Conservation (phyloP, 78 protist species). For the Emiliania huxleyi region DNA sequence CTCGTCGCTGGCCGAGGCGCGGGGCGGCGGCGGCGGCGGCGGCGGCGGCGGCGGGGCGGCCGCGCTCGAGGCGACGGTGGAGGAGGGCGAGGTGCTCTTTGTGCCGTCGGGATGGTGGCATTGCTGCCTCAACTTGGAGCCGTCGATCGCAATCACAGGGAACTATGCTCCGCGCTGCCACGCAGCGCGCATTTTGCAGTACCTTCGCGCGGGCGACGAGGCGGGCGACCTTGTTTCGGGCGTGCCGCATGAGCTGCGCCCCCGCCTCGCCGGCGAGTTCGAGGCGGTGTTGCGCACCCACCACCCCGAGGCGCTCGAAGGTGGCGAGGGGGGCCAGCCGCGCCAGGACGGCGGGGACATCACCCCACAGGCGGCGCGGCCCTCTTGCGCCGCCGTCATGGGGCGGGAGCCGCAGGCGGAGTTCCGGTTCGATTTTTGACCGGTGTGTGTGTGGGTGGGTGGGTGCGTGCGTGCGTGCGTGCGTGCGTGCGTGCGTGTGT, state of each 20-base stretch:
- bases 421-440: too few species aligned
- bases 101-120: constrained; percentile 81
- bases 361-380: too few species aligned
- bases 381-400: too few species aligned
- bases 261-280: neutral
- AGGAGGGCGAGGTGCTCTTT: constrained; percentile 65
- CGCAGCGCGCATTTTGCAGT: neutral
- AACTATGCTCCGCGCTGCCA: constrained; percentile 36
- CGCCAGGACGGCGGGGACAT: too few species aligned
- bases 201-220: neutral
- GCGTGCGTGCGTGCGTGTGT: too few species aligned
- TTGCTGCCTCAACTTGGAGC: constrained; percentile 61
- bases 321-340: too few species aligned
- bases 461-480: too few species aligned
- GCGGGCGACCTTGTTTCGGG: neutral
- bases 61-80: constrained; percentile 3
- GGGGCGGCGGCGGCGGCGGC: neutral
- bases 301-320: too few species aligned
- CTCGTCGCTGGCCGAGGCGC: neutral
- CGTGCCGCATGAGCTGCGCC: neutral
- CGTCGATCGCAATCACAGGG: constrained; percentile 76
- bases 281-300: too few species aligned
- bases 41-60: too few species aligned
- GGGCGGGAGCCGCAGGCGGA: too few species aligned
- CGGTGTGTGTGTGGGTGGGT: too few species aligned